These are phyloP conservation scores for Adansonia grandidieri DNA, from an alignment of 441 rosid genomes.

Conservation along the genomic window DNA sequence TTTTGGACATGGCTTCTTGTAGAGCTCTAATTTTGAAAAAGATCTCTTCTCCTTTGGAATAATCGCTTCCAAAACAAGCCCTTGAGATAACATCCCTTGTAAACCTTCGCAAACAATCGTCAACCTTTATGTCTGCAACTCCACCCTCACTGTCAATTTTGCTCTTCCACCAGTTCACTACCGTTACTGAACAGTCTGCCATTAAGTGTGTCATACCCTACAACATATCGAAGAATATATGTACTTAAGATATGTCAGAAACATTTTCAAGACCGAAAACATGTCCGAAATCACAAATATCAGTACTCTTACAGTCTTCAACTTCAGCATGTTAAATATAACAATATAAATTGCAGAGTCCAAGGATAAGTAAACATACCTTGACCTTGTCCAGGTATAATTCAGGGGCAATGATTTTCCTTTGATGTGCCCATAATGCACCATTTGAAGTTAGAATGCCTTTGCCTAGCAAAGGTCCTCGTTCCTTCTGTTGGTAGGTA, in stretches of 20 bases:
- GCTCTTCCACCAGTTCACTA: conserved; percentile 44
- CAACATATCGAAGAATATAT: not conserved
- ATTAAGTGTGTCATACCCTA: conserved; percentile 6
- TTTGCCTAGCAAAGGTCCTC: conserved; percentile 42
- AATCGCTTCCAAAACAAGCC: conserved; percentile 33
- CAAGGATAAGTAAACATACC: not conserved
- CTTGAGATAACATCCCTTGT: conserved; percentile 58
- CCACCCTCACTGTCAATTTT: conserved; percentile 37
- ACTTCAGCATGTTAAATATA: no score
- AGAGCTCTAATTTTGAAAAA: conserved; percentile 45
- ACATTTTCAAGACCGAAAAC: no score
- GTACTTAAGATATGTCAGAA: not conserved
- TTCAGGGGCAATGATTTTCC: conserved; percentile 57
- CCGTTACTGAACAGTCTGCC: not conserved
- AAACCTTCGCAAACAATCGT: conserved; percentile 43
- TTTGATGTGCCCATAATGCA: conserved; percentile 45
- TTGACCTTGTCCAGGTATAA: conserved; percentile 51
- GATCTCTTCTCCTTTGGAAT: conserved; percentile 48
- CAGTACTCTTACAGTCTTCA: no score
- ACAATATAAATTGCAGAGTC: no score
- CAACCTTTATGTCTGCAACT: conserved; percentile 42
- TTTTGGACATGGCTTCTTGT: conserved; percentile 12
- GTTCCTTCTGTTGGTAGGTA: conserved; percentile 45
- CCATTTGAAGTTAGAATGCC: conserved; percentile 60
- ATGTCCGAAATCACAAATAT: no score